Conservation (phyloP, 2,329 filamentous ascomycete species). For the Ceratocystiopsis brevicomis region DNA sequence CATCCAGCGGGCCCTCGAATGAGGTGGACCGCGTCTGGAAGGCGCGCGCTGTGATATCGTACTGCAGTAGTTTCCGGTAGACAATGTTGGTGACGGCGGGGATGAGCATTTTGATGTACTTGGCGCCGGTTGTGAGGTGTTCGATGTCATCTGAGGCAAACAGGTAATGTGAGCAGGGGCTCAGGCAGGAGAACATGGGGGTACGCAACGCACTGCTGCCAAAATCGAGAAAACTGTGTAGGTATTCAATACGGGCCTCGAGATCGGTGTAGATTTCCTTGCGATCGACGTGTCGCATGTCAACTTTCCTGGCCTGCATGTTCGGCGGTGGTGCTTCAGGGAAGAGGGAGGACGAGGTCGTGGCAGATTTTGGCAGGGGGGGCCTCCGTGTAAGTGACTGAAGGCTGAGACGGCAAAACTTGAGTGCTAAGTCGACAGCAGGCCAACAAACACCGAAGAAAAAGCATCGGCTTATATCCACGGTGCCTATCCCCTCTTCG, state of each 20-base stretch:
- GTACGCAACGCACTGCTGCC: slow-evolving; percentile 35
- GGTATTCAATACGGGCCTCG: slow-evolving; percentile 49
- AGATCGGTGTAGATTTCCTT: slow-evolving; percentile 53
- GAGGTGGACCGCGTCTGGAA: slow-evolving; percentile 46
- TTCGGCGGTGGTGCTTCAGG: not conserved
- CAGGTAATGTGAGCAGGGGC: too few relatives aligned
- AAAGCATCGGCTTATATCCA: too few relatives aligned
- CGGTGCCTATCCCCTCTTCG: too few relatives aligned
- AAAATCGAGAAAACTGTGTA: slow-evolving; percentile 62
- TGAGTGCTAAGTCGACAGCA: too few relatives aligned
- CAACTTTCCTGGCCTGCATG: slow-evolving; percentile 7
- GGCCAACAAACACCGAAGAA: too few relatives aligned
- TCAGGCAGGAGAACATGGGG: too few relatives aligned
- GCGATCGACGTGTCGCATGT: slow-evolving; percentile 42
- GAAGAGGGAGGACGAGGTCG: too few relatives aligned
- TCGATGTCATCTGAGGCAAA: slow-evolving; percentile 43
- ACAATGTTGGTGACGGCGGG: slow-evolving; percentile 71
- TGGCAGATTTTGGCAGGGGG: too few relatives aligned
- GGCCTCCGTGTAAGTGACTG: too few relatives aligned
- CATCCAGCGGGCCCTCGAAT: slow-evolving; percentile 48
- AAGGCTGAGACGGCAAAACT: too few relatives aligned
- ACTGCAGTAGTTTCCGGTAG: slow-evolving; percentile 62
- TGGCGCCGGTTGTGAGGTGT: slow-evolving; percentile 46
- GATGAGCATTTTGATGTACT: slow-evolving; percentile 67
- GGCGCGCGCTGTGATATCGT: slow-evolving; percentile 65